These are phyloP conservation scores for Cutaneotrichosporon sp. DNA, from an alignment of 1,284 basidiomycete species.

Conservation along the genomic window DNA sequence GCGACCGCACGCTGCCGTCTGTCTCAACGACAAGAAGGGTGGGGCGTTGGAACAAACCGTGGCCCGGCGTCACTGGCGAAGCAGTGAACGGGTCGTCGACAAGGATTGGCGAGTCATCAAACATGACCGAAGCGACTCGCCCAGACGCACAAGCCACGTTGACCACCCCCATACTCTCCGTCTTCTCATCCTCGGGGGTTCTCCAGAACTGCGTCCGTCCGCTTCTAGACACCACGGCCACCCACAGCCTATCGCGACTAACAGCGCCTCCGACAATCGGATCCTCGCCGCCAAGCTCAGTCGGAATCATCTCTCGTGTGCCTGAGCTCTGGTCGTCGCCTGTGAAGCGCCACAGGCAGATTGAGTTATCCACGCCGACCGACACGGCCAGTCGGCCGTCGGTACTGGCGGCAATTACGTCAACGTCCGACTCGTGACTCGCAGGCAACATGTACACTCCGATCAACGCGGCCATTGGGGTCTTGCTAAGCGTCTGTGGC, in stretches of 20 bases:
- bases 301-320: conserved; percentile 24
- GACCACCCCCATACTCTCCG: conserved; percentile 1
- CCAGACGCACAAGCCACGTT: not conserved
- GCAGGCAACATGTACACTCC: conserved; percentile 66
- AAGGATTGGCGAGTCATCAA: conserved; percentile 5
- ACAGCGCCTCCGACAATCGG: conserved; percentile 27
- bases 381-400: conserved; percentile 62
- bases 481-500: not conserved
- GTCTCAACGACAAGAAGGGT: conserved; percentile 13
- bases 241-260: conserved; percentile 6
- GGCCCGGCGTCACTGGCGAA: not conserved
- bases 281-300: conserved; percentile 14
- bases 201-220: conserved; percentile 15
- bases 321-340: conserved; percentile 20
- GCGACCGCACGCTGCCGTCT: conserved; percentile 12
- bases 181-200: conserved; percentile 13
- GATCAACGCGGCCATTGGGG: conserved; percentile 2
- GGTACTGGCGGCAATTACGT: conserved; percentile 65
- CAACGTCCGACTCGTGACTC: conserved; percentile 72
- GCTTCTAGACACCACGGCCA: conserved; percentile 10
- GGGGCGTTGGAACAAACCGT: conserved; percentile 1
- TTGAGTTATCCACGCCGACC: conserved; percentile 64
- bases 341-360: conserved; percentile 40
- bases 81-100: conserved; percentile 19
- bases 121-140: conserved; percentile 4